Evolutionary conservation across 129 eudicot species (phyloP).

Genomic region (Glebionis coronaria): DNA sequence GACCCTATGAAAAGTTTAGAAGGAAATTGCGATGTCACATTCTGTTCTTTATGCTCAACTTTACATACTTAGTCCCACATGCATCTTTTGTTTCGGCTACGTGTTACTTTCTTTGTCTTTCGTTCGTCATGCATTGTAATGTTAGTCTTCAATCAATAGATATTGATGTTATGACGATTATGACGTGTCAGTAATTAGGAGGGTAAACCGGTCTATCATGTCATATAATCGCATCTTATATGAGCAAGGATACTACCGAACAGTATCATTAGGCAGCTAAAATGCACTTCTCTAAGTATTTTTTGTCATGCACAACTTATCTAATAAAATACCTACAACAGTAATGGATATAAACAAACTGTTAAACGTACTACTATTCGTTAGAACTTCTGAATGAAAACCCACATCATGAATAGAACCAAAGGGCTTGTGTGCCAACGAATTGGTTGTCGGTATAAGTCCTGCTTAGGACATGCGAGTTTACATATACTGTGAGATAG

Average conservation of each 20-base stretch:
- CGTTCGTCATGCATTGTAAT: constrained; percentile 11
- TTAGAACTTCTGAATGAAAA: too few relatives aligned
- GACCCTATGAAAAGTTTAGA: constrained; percentile 2
- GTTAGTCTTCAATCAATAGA: constrained; percentile 9
- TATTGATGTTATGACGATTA: not conserved
- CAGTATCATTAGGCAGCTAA: not conserved
- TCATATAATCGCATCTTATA: too few relatives aligned
- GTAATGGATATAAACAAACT: not conserved
- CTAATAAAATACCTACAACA: not conserved
- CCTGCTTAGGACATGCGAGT: too few relatives aligned
- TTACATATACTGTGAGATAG: too few relatives aligned
- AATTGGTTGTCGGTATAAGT: too few relatives aligned
- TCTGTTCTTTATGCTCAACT: constrained; percentile 20
- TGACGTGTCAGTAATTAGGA: not conserved
- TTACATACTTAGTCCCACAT: constrained; percentile 24
- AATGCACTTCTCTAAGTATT: not conserved
- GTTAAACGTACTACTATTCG: too few relatives aligned
- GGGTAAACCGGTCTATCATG: not conserved
- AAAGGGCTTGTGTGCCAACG: too few relatives aligned
- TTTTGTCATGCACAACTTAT: too few relatives aligned
- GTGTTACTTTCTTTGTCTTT: constrained; percentile 31
- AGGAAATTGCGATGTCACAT: constrained; percentile 4
- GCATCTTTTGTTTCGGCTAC: constrained; percentile 26
- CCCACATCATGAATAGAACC: too few relatives aligned
- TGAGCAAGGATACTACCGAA: not conserved